A percentile compares a stretch with the other conserved stretches of the same genome.
phyloP scores from a whole-genome alignment of 257 asterid species.

The Fraxinus americana region DNA sequence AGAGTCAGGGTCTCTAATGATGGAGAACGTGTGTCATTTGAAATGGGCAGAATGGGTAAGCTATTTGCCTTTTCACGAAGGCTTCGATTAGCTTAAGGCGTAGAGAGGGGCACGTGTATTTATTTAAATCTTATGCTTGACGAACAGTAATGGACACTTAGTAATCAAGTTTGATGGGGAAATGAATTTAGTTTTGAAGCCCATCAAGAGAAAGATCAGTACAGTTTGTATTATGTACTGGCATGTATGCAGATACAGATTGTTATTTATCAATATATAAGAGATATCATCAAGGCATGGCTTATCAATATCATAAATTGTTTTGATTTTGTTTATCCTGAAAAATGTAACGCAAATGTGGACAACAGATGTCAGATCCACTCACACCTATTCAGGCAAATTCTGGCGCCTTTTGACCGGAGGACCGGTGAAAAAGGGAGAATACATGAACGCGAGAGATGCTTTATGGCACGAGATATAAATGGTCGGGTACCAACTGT shows the following conservation, averaged over 20 bases:
- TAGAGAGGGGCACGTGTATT: no score
- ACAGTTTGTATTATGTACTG: no score
- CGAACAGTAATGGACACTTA: not conserved
- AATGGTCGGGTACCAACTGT: no score
- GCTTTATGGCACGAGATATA: no score
- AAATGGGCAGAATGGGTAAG: constrained; percentile 55
- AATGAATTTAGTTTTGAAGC: not conserved
- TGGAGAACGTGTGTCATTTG: constrained; percentile 50
- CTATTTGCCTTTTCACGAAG: constrained; percentile 66
- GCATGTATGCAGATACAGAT: not conserved
- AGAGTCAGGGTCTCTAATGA: constrained; percentile 64
- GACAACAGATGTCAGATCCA: no score
- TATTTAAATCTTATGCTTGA: not conserved
- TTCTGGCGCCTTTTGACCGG: no score
- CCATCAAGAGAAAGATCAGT: no score
- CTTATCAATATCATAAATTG: not conserved
- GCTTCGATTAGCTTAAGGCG: not conserved
- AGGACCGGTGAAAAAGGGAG: no score
- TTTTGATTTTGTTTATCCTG: not conserved
- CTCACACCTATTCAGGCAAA: no score
- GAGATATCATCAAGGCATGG: not conserved
- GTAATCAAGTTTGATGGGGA: not conserved
- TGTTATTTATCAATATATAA: not conserved
- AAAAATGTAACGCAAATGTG: no score
- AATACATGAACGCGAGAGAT: no score